Base-by-base conservation (phyloP, 306 rosid species). In the Coriaria nepalensis region DNA sequence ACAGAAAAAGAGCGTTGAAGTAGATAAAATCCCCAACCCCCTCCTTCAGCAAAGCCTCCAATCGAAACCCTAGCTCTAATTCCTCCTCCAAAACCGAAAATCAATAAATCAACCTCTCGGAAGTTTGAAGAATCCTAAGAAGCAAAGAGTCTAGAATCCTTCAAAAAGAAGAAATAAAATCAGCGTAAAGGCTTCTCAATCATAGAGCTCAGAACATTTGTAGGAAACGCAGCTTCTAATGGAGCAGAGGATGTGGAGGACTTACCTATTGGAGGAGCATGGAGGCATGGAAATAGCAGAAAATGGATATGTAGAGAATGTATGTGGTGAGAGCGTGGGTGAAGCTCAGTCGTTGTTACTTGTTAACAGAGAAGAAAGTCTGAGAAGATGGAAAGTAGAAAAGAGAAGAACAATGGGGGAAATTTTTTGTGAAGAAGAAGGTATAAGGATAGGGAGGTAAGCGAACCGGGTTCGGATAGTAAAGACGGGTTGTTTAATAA, bases 41-140 rank as follows among this genome's bases (percentile, higher is more conserved):
- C 43, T 13, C 67, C 35, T 35, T 43, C 42, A 42, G 32, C 45
- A 78, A 78, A 38, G 66, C 69, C 67, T 49, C 61, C 14, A 37
- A 60, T 55, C 37, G 40, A 64, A 78, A 82, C 78, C 86, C 81
- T 72, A 77, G 58, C 65, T 55, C 81, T 59, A 59, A 48, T 58
- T 35, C 37, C 20, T 68, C 59, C 35, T 54, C 52, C 50, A 49
- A 78, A 20, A 71, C 59, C 47, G 67, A 79, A 54, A 33, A 32
- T 43, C 73, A 70, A 65, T 36, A 55, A 13, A 47, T 38, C 50
- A 37, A 52, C 40, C 37, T 56, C 50, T 64, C 60, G 53, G 71
- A 68, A 68, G 2, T 64, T 43, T 58, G 63, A 73, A 60, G 84
- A 85, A 81, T 94, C 94, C 95, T 79, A 81, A 63, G 66, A 64